These are phyloP conservation scores for Candida incommunis DNA, from an alignment of 805 yeast species.

Conservation along the genomic window DNA sequence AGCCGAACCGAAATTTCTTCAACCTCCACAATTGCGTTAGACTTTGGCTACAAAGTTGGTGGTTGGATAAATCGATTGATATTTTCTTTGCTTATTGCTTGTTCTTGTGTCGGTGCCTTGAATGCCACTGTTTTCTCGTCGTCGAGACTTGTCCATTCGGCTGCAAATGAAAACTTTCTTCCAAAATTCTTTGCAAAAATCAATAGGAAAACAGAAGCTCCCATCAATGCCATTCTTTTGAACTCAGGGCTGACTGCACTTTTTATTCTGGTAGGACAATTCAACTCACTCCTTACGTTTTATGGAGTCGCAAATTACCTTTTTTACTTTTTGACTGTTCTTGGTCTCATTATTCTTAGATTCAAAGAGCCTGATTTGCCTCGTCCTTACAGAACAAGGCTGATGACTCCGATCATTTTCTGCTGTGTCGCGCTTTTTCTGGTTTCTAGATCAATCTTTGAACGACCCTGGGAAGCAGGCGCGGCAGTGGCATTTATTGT, in stretches of 20 bases:
- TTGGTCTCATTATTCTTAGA: slow-evolving; percentile 24
- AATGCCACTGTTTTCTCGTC: slow-evolving; percentile 26
- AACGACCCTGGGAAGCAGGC: slow-evolving; percentile 20
- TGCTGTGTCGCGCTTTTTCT: slow-evolving; percentile 25
- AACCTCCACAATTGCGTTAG: slow-evolving; percentile 23
- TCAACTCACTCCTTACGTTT: slow-evolving; percentile 22
- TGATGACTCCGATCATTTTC: slow-evolving; percentile 23
- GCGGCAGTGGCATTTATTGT: slow-evolving; percentile 17
- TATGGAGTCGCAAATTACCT: slow-evolving; percentile 23
- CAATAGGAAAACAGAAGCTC: slow-evolving; percentile 16
- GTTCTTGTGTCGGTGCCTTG: slow-evolving; percentile 27
- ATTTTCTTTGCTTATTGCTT: slow-evolving; percentile 22
- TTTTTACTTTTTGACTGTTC: slow-evolving; percentile 22
- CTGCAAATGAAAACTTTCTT: slow-evolving; percentile 21
- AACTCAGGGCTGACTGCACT: slow-evolving; percentile 18
- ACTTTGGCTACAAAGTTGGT: slow-evolving; percentile 18
- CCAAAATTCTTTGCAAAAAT: slow-evolving; percentile 18
- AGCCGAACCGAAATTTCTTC: slow-evolving; percentile 38
- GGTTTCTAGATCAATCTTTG: slow-evolving; percentile 19
- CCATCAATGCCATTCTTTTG: slow-evolving; percentile 21
- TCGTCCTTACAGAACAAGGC: slow-evolving; percentile 25
- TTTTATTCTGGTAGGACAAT: slow-evolving; percentile 25
- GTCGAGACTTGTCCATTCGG: slow-evolving; percentile 22
- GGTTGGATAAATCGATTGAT: slow-evolving; percentile 18
- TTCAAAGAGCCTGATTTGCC: slow-evolving; percentile 20